Evolutionary conservation across 2,329 filamentous ascomycete species (phyloP).

Genomic region (Aspergillus sp.): DNA sequence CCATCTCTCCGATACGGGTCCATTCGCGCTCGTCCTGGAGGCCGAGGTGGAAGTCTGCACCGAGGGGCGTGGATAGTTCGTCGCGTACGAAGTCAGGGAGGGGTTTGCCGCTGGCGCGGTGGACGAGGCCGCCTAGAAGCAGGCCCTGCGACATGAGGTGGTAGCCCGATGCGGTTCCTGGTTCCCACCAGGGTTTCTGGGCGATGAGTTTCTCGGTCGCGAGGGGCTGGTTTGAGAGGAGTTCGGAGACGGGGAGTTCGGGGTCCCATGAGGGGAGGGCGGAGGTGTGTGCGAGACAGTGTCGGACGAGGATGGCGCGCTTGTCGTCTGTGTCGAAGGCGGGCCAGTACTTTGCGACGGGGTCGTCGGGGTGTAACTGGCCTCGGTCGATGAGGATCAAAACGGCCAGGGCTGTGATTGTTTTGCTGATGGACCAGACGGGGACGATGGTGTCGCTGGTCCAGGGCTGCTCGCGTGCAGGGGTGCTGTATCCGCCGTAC

Average conservation of each 20-base stretch:
- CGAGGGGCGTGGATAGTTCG: conserved; percentile 44
- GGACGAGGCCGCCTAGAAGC: conserved; percentile 46
- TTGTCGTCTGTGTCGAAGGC: conserved; percentile 48
- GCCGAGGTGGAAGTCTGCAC: conserved; percentile 51
- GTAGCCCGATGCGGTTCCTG: conserved; percentile 47
- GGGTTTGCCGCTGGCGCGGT: conserved; percentile 41
- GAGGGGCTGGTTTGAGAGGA: conserved; percentile 30
- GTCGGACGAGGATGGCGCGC: conserved; percentile 39
- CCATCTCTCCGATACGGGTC: conserved; percentile 39
- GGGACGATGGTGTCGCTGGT: conserved; percentile 40
- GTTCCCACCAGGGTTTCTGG: conserved; percentile 47
- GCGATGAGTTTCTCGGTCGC: conserved; percentile 37
- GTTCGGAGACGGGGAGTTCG: conserved; percentile 29
- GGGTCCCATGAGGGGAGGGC: conserved; percentile 37
- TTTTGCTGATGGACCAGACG: conserved; percentile 46
- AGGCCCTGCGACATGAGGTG: conserved; percentile 43
- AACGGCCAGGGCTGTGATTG: conserved; percentile 36
- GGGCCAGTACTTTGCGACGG: conserved; percentile 48
- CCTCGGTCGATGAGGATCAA: conserved; percentile 44
- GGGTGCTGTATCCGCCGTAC: conserved; percentile 45
- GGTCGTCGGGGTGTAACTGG: conserved; percentile 35
- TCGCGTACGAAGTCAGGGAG: conserved; percentile 46
- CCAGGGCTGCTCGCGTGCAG: conserved; percentile 35
- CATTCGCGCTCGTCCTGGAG: conserved; percentile 41
- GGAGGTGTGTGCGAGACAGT: conserved; percentile 44